A percentile compares a stretch with the other conserved stretches of the same genome.
phyloP scores from a whole-genome alignment of 1,139 yeast genomes.

The Sugiyamaella xylanicola region DNA sequence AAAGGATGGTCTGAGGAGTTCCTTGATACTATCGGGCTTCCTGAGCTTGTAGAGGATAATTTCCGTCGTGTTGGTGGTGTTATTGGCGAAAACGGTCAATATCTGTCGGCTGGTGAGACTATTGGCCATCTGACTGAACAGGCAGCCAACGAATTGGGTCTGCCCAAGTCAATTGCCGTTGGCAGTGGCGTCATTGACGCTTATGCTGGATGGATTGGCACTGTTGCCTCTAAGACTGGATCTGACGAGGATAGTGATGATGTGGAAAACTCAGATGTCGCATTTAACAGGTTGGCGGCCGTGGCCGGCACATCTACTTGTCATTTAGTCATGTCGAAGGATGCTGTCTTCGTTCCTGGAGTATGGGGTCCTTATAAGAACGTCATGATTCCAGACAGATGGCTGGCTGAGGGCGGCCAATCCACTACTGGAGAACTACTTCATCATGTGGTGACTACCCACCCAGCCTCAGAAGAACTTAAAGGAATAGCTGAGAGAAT shows the following conservation, averaged over 20 bases:
- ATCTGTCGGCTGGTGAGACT: constrained; percentile 82
- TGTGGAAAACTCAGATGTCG: constrained; percentile 38
- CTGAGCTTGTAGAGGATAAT: constrained; percentile 75
- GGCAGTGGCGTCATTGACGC: constrained; percentile 98
- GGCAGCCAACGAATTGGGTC: constrained; percentile 84
- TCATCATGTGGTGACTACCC: constrained; percentile 86
- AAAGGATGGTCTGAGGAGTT: constrained; percentile 92
- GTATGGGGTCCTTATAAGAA: constrained; percentile 99
- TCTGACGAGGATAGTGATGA: constrained; percentile 46
- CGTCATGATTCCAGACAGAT: constrained; percentile 80
- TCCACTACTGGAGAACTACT: constrained; percentile 93
- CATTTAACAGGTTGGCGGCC: constrained; percentile 89
- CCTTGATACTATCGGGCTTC: constrained; percentile 64
- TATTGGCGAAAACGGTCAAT: constrained; percentile 67
- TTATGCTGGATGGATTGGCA: constrained; percentile 98
- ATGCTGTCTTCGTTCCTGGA: constrained; percentile 89
- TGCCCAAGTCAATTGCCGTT: constrained; percentile 76
- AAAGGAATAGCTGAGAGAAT: constrained; percentile 61
- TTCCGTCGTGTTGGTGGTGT: constrained; percentile 84
- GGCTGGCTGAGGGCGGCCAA: constrained; percentile 99
- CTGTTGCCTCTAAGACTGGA: constrained; percentile 80
- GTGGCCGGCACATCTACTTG: constrained; percentile 99
- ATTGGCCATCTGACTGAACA: constrained; percentile 68
- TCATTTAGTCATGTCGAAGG: constrained; percentile 83
- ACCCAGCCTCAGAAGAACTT: constrained; percentile 81